phyloP scores from a whole-genome alignment of 176 grass and related monocot species.

The Bolboschoenus planiculmis region DNA sequence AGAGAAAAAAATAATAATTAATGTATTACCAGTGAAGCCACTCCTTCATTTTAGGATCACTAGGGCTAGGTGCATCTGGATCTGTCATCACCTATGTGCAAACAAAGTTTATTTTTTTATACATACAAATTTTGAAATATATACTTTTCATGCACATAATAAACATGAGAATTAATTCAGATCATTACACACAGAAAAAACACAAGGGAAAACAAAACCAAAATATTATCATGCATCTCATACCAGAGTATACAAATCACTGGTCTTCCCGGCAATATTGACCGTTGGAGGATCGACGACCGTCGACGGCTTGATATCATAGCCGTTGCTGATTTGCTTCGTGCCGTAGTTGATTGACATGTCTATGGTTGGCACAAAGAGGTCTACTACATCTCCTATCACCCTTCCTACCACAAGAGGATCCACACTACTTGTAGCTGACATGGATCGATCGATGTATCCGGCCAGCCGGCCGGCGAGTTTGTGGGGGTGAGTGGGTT shows the following conservation, averaged over 20 bases:
- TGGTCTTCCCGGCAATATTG: constrained; percentile 34
- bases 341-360: constrained; percentile 47
- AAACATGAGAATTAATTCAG: background rate
- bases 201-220: background rate
- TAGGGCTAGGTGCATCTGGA: constrained; percentile 79
- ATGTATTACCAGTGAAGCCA: constrained; percentile 62
- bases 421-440: constrained; percentile 31
- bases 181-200: background rate
- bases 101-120: background rate
- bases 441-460: constrained; percentile 25
- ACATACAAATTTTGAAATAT: background rate
- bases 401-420: constrained; percentile 71
- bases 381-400: constrained; percentile 65
- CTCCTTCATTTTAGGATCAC: constrained; percentile 66
- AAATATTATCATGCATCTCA: background rate
- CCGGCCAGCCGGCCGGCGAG: no score
- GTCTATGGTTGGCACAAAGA: constrained; percentile 54
- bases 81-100: constrained; percentile 53
- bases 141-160: background rate
- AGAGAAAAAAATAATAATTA: background rate
- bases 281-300: constrained; percentile 22
- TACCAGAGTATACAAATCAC: constrained; percentile 63
- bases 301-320: constrained; percentile 47
- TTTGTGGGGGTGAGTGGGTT: background rate
- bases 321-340: constrained; percentile 58